Base-by-base conservation (phyloP, 768 basidiomycete species). In the Hebeloma cylindrosporum region DNA sequence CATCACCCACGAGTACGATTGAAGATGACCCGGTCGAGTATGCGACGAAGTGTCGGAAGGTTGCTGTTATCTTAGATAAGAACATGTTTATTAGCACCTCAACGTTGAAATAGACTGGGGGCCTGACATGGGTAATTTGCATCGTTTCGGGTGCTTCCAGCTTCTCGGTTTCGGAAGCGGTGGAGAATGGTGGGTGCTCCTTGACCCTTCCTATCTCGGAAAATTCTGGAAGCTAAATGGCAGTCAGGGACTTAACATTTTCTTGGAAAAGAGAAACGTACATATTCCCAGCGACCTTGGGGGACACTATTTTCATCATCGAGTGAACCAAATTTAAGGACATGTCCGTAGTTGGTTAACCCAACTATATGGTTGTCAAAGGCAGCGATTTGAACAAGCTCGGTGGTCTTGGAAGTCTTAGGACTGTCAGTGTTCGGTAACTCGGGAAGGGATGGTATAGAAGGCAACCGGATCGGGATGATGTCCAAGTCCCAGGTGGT, bases 21-120 rank as follows among this genome's bases (percentile, higher is more conserved):
- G 88, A 88, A 37, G 72, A 72, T 3, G 73, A 59, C 21, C 80
- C 86, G 1, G 82, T 82, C 0, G 91, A 87, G 59, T 91, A 89
- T 3, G 81, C 92, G 40, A 87, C 80, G 60, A 96, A 93, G 23
- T 85, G 83, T 42, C 70, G 53, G 65, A 86, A 95, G 53, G 90
- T 85, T 3, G 89, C 94, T 11, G 93, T 84, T 41, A 98, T 78
- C 83, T 94, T 63, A 3, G n/a, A n/a, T n/a, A n/a, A n/a, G n/a
- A n/a, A n/a, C n/a, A 47, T 65, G 63, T 49, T 48, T 23, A 30
- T 16, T 20, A 53, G 36, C 37, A 53, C 44, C 20, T 31, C 32
- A 18, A 40, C 42, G 37, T 39, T 27, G 46, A 43, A 40, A 17
- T 11, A 35, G 42, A 45, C 43, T 47, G 52, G 38, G 32, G 31